Base-by-base conservation (phyloP, 2,329 filamentous ascomycete genomes). In the Colletotrichum sp. region DNA sequence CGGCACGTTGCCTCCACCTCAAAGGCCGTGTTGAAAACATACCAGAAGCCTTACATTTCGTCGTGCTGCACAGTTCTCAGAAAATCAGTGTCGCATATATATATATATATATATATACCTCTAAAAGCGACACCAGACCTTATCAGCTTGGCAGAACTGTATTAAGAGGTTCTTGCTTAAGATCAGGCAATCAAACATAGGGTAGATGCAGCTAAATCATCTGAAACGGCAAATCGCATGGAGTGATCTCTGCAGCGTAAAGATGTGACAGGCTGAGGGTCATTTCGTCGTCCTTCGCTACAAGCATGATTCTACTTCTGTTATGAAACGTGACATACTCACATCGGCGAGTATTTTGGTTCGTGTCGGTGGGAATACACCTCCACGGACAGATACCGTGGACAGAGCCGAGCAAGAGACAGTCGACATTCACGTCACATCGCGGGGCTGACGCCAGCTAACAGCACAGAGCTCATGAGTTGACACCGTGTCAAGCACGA, bases 151-250 rank as follows among this genome's bases (percentile, higher is more conserved):
- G n/a, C 1, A 44, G 10, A 49, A 3, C 10, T 49, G n/a, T 1
- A 49, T 21, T 13, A 21, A 21, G 10, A 21, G 44, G 44, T 21
- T 49, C 2, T 0, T 21, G 10, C n/a, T 21, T 13, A 49, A 49
- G 44, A 21, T 49, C 44, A 13, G n/a, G 1, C 6, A 49, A 1
- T 49, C 1, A 49, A 49, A 49, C 4, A 13, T 0, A 21, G n/a
- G 6, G n/a, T 2, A 49, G 18, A 21, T 49, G 18, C n/a, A 21
- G n/a, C 18, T 49, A 1, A 3, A 49, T 49, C n/a, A 1, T 49
- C 0, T 49, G 0, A 7, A 49, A 49, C 5, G 44, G 1, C 10
- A 6, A 13, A 21, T 21, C 0, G 10, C 1, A 4, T 2, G 5
- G 0, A 6, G 39, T 3, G 2, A 44, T 44, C 39, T 49, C 3